A percentile compares a stretch with the other conserved stretches of the same genome.
phyloP scores from a whole-genome alignment of 148 eudicot genomes.

The Nepenthes gracilis region DNA sequence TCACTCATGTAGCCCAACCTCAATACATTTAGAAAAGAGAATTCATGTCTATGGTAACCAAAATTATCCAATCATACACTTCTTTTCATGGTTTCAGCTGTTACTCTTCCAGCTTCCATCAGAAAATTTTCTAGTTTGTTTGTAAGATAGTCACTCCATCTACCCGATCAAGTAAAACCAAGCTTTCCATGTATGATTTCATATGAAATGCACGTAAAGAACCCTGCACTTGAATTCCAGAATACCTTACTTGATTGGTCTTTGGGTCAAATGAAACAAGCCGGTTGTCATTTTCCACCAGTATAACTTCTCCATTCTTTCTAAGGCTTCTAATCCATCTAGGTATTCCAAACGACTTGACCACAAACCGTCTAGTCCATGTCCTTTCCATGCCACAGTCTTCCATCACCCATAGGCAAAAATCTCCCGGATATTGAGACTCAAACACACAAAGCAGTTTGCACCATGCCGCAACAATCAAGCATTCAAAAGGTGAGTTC shows the following conservation, averaged over 20 bases:
- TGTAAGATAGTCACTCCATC: not conserved
- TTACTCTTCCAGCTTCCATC: not conserved
- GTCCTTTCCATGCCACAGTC: constrained; percentile 3
- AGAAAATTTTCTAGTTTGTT: not conserved
- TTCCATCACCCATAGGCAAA: constrained; percentile 12
- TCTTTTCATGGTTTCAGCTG: too few relatives aligned
- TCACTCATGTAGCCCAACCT: too few relatives aligned
- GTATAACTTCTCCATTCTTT: constrained; percentile 14
- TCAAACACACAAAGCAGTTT: constrained; percentile 4
- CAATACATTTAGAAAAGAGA: too few relatives aligned
- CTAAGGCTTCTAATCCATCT: constrained; percentile 12
- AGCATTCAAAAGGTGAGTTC: not conserved
- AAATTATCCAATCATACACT: too few relatives aligned
- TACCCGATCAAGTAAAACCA: constrained; percentile 12
- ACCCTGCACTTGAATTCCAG: constrained; percentile 13
- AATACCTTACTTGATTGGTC: constrained; percentile 9
- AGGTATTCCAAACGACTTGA: not conserved
- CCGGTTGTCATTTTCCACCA: constrained; percentile 2
- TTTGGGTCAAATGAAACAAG: constrained; percentile 14
- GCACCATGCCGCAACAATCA: constrained; percentile 6
- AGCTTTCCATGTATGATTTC: constrained; percentile 21
- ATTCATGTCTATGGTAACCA: too few relatives aligned
- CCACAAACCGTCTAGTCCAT: constrained; percentile 5
- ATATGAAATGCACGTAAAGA: constrained; percentile 10
- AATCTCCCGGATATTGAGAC: not conserved